Evolutionary conservation across 1,284 basidiomycete genomes (phyloP).

Genomic region (Malassezia nana): DNA sequence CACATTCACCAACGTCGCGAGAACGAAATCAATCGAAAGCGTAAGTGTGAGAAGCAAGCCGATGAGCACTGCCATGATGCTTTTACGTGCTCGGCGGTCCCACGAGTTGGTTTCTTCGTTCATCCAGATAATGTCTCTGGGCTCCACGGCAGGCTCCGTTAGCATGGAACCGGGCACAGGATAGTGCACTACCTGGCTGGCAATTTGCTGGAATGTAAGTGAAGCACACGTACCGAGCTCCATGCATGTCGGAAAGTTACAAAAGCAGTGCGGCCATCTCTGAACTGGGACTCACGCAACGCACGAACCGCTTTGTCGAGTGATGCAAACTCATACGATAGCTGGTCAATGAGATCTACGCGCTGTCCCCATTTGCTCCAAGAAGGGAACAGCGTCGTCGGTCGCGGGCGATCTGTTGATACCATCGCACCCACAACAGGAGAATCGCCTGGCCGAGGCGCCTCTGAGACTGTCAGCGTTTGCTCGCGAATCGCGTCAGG

Average conservation of each 20-base stretch:
- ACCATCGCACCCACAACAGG: constrained; percentile 6
- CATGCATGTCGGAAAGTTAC: constrained; percentile 95
- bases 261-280: constrained; percentile 67
- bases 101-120: constrained; percentile 61
- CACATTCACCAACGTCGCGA: constrained; percentile 77
- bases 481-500: constrained; percentile 50
- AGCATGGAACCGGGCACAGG: constrained; percentile 33
- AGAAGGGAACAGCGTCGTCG: constrained; percentile 19
- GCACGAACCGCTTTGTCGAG: constrained; percentile 30
- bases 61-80: constrained; percentile 52
- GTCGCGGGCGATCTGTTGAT: constrained; percentile 20
- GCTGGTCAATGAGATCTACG: constrained; percentile 36
- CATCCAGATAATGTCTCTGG: constrained; percentile 87
- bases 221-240: constrained; percentile 54
- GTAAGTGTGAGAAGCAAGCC: constrained; percentile 57
- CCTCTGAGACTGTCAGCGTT: constrained; percentile 1
- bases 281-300: constrained; percentile 27
- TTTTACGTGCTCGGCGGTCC: constrained; percentile 34
- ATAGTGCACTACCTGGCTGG: constrained; percentile 71
- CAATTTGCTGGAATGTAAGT: constrained; percentile 58
- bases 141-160: constrained; percentile 65
- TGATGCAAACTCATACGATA: constrained; percentile 28
- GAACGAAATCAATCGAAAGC: constrained; percentile 50
- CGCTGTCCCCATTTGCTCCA: constrained; percentile 32
- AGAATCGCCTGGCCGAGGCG: constrained; percentile 1